A percentile compares a stretch with the other conserved stretches of the same genome.
Conservation (phyloP, 2,329 filamentous ascomycete genomes). For the Hypoxylon sp. region DNA sequence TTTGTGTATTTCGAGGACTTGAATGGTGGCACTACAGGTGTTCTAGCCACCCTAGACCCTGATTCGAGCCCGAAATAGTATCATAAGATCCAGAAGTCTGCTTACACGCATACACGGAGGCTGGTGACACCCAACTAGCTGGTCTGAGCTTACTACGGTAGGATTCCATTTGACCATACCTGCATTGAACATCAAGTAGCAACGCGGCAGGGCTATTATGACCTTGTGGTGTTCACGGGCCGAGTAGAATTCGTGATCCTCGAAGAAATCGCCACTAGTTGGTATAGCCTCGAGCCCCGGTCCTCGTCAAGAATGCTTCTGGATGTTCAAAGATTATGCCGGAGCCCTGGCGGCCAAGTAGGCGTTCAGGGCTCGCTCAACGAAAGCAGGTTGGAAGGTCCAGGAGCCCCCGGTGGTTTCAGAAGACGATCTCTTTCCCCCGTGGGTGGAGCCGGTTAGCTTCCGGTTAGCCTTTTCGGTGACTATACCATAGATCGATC, state of each 20-base stretch:
- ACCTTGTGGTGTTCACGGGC: constrained; percentile 19
- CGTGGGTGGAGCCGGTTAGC: constrained; percentile 45
- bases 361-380: constrained; percentile 31
- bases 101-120: constrained; percentile 34
- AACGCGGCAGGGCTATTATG: constrained; percentile 29
- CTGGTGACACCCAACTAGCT: constrained; percentile 27
- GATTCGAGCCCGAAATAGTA: constrained; percentile 38
- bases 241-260: constrained; percentile 30
- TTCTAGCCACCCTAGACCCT: constrained; percentile 19
- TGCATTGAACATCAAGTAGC: constrained; percentile 26
- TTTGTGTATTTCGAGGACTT: constrained; percentile 13
- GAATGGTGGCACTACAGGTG: constrained; percentile 3
- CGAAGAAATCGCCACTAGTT: constrained; percentile 33
- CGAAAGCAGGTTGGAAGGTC: constrained; percentile 28
- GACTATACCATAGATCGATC: constrained; percentile 35
- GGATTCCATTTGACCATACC: constrained; percentile 33
- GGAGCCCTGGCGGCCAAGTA: constrained; percentile 39
- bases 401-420: constrained; percentile 46
- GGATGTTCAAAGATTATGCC: constrained; percentile 47
- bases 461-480: constrained; percentile 40
- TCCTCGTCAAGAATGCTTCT: constrained; percentile 44
- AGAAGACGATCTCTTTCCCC: constrained; percentile 48
- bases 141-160: constrained; percentile 42
- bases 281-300: constrained; percentile 33
- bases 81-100: constrained; percentile 5